Conservation (phyloP, 2,329 filamentous ascomycete species). For the Trichophyton schoenleinii region DNA sequence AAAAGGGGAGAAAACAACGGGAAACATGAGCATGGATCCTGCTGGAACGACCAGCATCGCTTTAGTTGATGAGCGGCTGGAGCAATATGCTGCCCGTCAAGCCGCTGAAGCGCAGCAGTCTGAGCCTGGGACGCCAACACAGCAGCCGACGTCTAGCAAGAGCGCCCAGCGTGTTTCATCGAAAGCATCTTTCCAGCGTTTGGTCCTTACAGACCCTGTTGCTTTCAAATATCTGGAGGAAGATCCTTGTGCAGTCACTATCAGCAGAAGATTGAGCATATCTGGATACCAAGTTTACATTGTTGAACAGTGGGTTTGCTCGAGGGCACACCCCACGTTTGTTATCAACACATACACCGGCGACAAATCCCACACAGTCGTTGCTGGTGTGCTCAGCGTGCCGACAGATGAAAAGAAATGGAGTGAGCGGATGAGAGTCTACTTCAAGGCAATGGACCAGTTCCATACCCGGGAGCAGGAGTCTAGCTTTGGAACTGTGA, state of each 20-base stretch:
- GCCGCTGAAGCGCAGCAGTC: neutral
- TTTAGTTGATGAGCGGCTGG: neutral
- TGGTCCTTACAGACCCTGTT: constrained; percentile 54
- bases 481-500: constrained; percentile 68
- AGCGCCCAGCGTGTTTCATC: neutral
- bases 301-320: constrained; percentile 96
- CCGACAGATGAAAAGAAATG: constrained; percentile 67
- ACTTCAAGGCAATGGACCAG: constrained; percentile 74
- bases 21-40: neutral
- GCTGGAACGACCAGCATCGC: neutral
- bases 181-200: constrained; percentile 31
- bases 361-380: constrained; percentile 63
- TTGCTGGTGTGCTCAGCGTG: constrained; percentile 68
- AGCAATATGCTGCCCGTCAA: neutral
- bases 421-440: constrained; percentile 66
- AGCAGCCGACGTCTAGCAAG: neutral
- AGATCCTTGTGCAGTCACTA: constrained; percentile 60
- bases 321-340: constrained; percentile 75
- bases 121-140: neutral
- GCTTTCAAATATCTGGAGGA: constrained; percentile 71
- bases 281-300: constrained; percentile 84
- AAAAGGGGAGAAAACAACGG: neutral
- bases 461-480: constrained; percentile 75
- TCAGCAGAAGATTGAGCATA: constrained; percentile 58
- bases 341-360: constrained; percentile 90